These are phyloP conservation scores for Lactarius indigo DNA, from an alignment of 768 basidiomycete species.

Conservation along the genomic window DNA sequence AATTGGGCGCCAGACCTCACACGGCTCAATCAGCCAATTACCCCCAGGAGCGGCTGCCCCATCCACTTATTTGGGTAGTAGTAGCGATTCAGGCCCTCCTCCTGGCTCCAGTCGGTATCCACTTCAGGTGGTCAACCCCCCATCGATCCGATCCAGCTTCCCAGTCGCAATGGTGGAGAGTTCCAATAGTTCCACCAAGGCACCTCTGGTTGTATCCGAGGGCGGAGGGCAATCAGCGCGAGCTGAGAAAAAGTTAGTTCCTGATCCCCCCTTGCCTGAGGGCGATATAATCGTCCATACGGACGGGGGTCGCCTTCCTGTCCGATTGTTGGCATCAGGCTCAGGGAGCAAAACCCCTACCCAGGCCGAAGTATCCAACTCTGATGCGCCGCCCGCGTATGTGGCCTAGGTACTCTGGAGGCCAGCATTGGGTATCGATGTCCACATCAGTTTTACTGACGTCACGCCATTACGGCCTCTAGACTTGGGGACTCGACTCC, in stretches of 20 bases:
- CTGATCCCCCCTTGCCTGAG: neutral
- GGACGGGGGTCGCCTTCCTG: conserved; percentile 6
- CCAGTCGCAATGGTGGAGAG: neutral
- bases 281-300: neutral
- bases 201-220: neutral
- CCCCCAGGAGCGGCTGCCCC: conserved; percentile 19
- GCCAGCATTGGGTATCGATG: neutral
- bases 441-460: neutral
- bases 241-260: conserved; percentile 3
- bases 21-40: neutral
- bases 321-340: neutral
- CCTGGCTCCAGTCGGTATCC: conserved; percentile 6
- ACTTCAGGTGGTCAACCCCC: conserved; percentile 11
- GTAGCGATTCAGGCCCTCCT: neutral
- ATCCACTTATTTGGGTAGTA: neutral
- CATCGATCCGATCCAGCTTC: neutral
- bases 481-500: neutral
- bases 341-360: neutral
- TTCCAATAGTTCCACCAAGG: neutral
- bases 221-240: neutral
- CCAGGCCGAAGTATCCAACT: neutral
- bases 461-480: neutral
- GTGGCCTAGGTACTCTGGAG: conserved; percentile 2
- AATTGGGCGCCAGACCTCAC: conserved; percentile 2
- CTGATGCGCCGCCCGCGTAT: conserved; percentile 18